Percentiles rank a stretch among this genome's conserved stretches.
Evolutionary conservation across 1,139 yeast genomes (phyloP).

Genomic region (Kodamaea derodonti): DNA sequence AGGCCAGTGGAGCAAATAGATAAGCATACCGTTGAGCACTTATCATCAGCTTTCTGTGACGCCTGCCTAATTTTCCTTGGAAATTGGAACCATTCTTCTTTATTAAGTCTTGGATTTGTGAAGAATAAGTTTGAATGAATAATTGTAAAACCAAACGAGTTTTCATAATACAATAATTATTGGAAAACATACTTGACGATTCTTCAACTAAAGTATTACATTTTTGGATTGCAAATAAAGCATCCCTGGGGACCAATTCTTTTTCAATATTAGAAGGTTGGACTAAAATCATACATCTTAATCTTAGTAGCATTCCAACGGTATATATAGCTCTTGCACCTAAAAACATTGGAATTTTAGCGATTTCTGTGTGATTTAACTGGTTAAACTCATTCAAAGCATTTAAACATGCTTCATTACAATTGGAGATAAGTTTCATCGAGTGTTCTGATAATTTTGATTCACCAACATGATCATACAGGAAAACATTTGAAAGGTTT

Average conservation of each 20-base stretch:
- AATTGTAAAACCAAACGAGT: conserved; percentile 52
- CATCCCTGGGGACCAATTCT: conserved; percentile 48
- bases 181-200: conserved; percentile 36
- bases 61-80: conserved; percentile 1
- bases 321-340: conserved; percentile 65
- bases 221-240: conserved; percentile 41
- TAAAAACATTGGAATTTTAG: conserved; percentile 59
- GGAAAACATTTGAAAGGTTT: conserved; percentile 32
- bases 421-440: conserved; percentile 41
- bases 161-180: conserved; percentile 50
- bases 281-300: conserved; percentile 53
- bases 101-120: conserved; percentile 42
- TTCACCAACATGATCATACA: conserved; percentile 15
- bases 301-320: conserved; percentile 59
- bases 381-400: conserved; percentile 48
- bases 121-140: conserved; percentile 57
- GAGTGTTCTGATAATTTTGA: conserved; percentile 23
- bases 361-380: conserved; percentile 41
- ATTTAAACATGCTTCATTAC: conserved; percentile 53
- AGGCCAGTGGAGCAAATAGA: conserved; percentile 7
- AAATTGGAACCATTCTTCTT: conserved; percentile 24
- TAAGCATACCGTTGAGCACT: conserved; percentile 6
- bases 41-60: conserved; percentile 3
- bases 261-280: conserved; percentile 49
- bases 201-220: conserved; percentile 38